phyloP scores from a whole-genome alignment of 148 eudicot species.

The Gaultheria prostrata region DNA sequence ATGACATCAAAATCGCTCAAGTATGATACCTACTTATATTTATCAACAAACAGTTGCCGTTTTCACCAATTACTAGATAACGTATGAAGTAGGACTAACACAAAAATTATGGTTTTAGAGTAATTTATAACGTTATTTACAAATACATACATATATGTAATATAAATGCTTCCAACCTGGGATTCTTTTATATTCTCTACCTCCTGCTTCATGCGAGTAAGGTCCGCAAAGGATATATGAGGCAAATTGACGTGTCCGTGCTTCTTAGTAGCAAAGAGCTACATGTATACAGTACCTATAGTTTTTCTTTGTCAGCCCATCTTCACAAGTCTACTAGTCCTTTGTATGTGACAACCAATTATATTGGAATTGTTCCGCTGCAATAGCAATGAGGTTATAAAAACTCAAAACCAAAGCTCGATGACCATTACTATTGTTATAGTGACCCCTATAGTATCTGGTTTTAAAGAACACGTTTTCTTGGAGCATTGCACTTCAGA shows the following conservation, averaged over 20 bases:
- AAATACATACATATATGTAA: not conserved
- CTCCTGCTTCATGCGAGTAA: not conserved
- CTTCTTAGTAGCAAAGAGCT: not conserved
- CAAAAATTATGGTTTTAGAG: not conserved
- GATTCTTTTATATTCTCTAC: too few relatives aligned
- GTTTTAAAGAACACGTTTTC: not conserved
- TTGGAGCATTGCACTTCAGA: not conserved
- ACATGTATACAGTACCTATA: not conserved
- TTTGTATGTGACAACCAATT: not conserved
- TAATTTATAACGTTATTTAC: not conserved
- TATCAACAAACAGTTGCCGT: not conserved
- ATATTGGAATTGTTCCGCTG: not conserved
- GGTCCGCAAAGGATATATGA: not conserved
- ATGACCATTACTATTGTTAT: not conserved
- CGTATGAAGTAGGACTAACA: not conserved
- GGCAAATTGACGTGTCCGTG: not conserved
- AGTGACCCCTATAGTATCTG: not conserved
- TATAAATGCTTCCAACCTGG: too few relatives aligned
- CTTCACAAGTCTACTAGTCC: not conserved
- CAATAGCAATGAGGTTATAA: not conserved
- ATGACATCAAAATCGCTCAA: not conserved
- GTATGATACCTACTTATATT: not conserved
- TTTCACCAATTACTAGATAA: not conserved
- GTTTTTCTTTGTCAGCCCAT: too few relatives aligned
- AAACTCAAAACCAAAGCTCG: not conserved